phyloP scores from a whole-genome alignment of 306 rosid species.

The Senna tora region DNA sequence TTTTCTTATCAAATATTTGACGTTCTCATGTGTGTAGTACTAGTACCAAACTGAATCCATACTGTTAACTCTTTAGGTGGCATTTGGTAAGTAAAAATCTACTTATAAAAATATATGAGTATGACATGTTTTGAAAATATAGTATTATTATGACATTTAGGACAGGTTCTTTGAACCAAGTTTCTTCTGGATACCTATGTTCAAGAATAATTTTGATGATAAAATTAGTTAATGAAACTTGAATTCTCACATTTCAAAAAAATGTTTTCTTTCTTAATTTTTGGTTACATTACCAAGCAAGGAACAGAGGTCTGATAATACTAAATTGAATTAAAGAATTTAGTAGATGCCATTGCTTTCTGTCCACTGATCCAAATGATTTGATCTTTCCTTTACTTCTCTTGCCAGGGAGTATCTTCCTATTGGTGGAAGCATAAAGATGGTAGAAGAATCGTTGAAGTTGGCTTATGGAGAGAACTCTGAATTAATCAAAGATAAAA shows the following conservation, averaged over 20 bases:
- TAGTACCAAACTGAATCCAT: neutral
- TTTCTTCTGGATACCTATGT: neutral
- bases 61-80: neutral
- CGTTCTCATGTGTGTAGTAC: neutral
- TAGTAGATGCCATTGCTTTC: constrained; percentile 8
- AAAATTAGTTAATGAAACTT: constrained; percentile 20
- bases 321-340: neutral
- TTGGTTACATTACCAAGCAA: neutral
- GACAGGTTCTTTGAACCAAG: too few relatives aligned
- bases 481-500: constrained; percentile 76
- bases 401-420: constrained; percentile 91
- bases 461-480: constrained; percentile 93
- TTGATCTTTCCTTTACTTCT: constrained; percentile 10
- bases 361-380: constrained; percentile 18
- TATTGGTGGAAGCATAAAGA: constrained; percentile 81
- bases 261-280: neutral
- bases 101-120: neutral
- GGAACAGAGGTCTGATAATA: neutral
- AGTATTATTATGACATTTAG: neutral
- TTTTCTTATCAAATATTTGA: neutral
- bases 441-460: constrained; percentile 91
- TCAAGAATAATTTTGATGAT: neutral
- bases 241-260: neutral
- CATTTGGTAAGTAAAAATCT: neutral
- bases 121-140: neutral